These are phyloP conservation scores for Claviceps paspali DNA, from an alignment of 2,329 filamentous ascomycete species.

Conservation along the genomic window DNA sequence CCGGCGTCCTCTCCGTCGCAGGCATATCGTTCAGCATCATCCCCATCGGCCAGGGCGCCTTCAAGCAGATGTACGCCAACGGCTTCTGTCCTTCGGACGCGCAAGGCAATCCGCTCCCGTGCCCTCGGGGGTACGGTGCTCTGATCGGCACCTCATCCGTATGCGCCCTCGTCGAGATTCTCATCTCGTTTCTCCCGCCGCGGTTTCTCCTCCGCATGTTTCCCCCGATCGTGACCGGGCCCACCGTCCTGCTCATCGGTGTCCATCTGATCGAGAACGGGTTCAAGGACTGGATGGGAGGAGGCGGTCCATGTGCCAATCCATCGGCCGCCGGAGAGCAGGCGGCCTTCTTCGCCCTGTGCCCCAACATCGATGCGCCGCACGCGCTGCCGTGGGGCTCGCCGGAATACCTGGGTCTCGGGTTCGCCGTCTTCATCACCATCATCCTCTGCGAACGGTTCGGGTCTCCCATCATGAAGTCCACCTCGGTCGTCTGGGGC, in stretches of 20 bases:
- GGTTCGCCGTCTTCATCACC: constrained; percentile 64
- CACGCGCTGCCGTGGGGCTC: constrained; percentile 64
- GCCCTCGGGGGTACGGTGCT: constrained; percentile 58
- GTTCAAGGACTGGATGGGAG: constrained; percentile 67
- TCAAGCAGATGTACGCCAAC: constrained; percentile 63
- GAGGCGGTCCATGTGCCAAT: constrained; percentile 41
- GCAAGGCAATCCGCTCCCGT: constrained; percentile 53
- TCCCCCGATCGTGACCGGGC: constrained; percentile 64
- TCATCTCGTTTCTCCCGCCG: constrained; percentile 60
- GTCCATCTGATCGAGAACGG: constrained; percentile 56
- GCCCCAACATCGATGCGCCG: constrained; percentile 52
- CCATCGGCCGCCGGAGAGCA: constrained; percentile 27
- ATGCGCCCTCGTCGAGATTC: constrained; percentile 54
- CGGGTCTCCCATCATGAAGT: constrained; percentile 74
- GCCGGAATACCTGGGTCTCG: constrained; percentile 62
- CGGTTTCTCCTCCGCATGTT: constrained; percentile 56
- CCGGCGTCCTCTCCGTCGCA: constrained; percentile 65
- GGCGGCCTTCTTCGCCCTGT: constrained; percentile 39
- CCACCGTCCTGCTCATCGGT: constrained; percentile 56
- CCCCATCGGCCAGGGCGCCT: constrained; percentile 42
- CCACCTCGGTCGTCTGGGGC: constrained; percentile 59
- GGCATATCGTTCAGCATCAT: constrained; percentile 33
- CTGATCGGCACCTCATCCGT: constrained; percentile 55
- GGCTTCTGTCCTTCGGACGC: constrained; percentile 47
- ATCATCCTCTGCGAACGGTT: constrained; percentile 73